A percentile compares a stretch with the other conserved stretches of the same genome.
Evolutionary conservation across 352 stramenopile species (phyloP).

Genomic region (Blastocystis sp.): DNA sequence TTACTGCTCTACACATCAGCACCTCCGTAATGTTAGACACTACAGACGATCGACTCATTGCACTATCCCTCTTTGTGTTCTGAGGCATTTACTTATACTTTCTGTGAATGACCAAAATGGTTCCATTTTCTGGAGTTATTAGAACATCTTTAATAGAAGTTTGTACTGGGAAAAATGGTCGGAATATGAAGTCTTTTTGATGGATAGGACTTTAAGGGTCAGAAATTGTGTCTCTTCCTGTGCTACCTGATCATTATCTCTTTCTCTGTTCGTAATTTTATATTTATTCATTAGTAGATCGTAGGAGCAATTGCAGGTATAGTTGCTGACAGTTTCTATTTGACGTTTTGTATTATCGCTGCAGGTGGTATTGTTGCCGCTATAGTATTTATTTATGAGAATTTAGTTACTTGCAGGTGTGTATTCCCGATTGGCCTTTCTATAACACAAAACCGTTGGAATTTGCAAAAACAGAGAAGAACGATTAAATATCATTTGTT

Average conservation of each 20-base stretch:
- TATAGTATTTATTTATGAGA: background rate
- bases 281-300: background rate
- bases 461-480: background rate
- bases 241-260: slow-evolving; percentile 29
- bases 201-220: slow-evolving; percentile 38
- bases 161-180: background rate
- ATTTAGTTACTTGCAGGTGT: slow-evolving; percentile 14
- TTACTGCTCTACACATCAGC: background rate
- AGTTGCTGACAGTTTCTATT: slow-evolving; percentile 35
- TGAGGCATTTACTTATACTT: background rate
- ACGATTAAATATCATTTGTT: background rate
- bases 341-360: background rate
- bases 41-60: background rate
- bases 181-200: background rate
- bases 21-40: background rate
- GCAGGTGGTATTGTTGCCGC: slow-evolving; percentile 14
- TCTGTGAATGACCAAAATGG: background rate
- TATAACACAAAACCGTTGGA: slow-evolving; percentile 31
- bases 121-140: background rate
- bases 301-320: slow-evolving; percentile 31
- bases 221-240: slow-evolving; percentile 22
- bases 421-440: slow-evolving; percentile 44
- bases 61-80: background rate
- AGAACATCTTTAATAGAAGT: background rate
- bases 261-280: background rate